phyloP scores from a whole-genome alignment of 2,329 filamentous ascomycete species.

The Fusarium sp. region DNA sequence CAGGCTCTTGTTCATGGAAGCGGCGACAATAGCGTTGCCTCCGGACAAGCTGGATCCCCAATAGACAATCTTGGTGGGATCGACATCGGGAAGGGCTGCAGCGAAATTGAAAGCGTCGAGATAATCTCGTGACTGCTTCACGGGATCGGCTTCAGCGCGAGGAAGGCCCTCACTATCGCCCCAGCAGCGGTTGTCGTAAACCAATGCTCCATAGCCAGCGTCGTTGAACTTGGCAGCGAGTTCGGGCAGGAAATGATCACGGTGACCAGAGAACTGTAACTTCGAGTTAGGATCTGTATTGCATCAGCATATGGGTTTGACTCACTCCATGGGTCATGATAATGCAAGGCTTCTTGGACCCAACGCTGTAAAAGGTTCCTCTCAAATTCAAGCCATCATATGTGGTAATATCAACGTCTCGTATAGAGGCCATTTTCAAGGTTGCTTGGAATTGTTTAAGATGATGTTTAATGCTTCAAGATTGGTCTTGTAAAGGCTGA shows the following conservation, averaged over 20 bases:
- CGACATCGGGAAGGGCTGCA: not conserved
- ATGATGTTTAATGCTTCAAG: not conserved
- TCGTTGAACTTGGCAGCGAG: not conserved
- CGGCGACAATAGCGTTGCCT: not conserved
- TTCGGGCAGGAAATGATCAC: not conserved
- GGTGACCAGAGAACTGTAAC: not conserved
- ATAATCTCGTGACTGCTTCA: not conserved
- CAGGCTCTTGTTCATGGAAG: not conserved
- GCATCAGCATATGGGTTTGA: accelerated
- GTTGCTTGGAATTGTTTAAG: not conserved
- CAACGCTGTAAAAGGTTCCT: not conserved
- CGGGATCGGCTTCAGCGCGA: not conserved
- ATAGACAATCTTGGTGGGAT: not conserved
- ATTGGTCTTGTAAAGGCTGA: accelerated
- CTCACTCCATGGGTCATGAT: not conserved
- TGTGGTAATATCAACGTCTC: not conserved
- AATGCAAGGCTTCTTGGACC: not conserved
- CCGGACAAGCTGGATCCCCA: not conserved
- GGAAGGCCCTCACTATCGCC: not conserved
- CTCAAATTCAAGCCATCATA: not conserved
- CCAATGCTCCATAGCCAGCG: not conserved
- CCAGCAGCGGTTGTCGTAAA: not conserved
- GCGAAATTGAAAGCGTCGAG: not conserved
- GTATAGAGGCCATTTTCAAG: not conserved
- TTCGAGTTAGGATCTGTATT: accelerated